Conservation (phyloP, 768 basidiomycete species). For the Psilocybe cyanescens region DNA sequence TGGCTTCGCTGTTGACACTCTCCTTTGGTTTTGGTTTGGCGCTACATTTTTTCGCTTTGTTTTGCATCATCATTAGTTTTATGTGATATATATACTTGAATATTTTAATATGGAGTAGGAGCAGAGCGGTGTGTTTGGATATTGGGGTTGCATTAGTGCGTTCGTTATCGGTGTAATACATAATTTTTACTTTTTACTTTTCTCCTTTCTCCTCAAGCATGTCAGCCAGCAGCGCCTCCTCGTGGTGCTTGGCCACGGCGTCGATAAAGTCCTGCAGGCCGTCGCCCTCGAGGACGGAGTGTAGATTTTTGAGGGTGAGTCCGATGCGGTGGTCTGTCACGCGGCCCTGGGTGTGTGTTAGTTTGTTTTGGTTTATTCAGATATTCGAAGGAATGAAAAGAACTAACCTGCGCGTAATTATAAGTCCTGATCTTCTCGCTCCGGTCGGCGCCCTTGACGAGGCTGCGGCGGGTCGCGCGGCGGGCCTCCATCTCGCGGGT, state of each 20-base stretch:
- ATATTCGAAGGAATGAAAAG: neutral
- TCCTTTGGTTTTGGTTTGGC: no score
- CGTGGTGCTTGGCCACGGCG: constrained; percentile 57
- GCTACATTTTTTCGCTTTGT: no score
- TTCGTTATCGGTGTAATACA: neutral
- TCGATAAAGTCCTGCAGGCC: constrained; percentile 61
- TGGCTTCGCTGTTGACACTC: no score
- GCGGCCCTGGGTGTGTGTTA: constrained; percentile 60
- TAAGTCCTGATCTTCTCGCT: constrained; percentile 97
- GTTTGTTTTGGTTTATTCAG: no score
- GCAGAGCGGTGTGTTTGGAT: no score
- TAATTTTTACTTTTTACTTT: neutral
- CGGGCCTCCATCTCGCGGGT: constrained; percentile 69
- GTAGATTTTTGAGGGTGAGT: constrained; percentile 70
- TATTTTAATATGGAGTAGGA: no score
- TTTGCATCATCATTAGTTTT: no score
- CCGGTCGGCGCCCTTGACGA: constrained; percentile 83
- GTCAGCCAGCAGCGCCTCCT: constrained; percentile 60
- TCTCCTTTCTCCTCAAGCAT: constrained; percentile 34
- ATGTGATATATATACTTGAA: no score
- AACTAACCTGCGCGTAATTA: constrained; percentile 81
- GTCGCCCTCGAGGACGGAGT: constrained; percentile 68
- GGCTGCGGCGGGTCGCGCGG: constrained; percentile 67
- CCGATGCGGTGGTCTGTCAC: constrained; percentile 93
- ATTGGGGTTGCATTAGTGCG: neutral